Conservation (phyloP, 257 asterid species). For the Cruciata laevipes region DNA sequence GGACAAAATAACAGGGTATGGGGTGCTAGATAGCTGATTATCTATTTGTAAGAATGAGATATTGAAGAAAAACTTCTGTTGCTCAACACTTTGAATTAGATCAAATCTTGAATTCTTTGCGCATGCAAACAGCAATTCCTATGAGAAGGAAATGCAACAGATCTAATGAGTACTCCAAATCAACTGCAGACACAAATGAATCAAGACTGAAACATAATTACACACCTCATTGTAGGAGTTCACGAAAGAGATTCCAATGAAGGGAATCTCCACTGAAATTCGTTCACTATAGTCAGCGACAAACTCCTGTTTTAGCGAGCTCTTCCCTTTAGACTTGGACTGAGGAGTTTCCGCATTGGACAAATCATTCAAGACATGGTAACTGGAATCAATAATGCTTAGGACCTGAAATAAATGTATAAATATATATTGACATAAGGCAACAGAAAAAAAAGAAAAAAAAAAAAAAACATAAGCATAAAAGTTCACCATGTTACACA, state of each 20-base stretch:
- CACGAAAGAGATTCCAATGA: constrained; percentile 82
- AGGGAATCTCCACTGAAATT: constrained; percentile 63
- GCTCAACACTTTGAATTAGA: constrained; percentile 71
- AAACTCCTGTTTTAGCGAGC: constrained; percentile 39
- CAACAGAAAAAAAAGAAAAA: too few relatives aligned
- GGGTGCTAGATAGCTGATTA: constrained; percentile 69
- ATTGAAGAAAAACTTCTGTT: constrained; percentile 67
- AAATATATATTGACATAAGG: constrained; percentile 17
- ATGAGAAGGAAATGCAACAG: constrained; percentile 22
- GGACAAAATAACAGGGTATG: constrained; percentile 85
- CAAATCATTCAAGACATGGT: constrained; percentile 66
- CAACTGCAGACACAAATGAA: not conserved
- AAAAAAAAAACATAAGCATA: constrained; percentile 4
- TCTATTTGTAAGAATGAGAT: constrained; percentile 75
- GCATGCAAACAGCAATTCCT: constrained; percentile 89
- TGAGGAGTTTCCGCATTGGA: constrained; percentile 47
- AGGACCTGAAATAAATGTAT: constrained; percentile 53
- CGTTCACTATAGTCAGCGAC: constrained; percentile 53
- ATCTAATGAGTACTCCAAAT: constrained; percentile 8
- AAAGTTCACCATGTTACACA: constrained; percentile 10
- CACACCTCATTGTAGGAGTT: constrained; percentile 82
- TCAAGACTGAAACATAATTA: not conserved
- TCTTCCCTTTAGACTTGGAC: constrained; percentile 47
- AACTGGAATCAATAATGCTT: constrained; percentile 74
- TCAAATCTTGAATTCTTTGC: constrained; percentile 59